Evolutionary conservation across 495 filamentous ascomycete genomes (phyloP), one percentile per base, ranked within the genome.

Genomic region (Hyaloscypha hepaticicola): DNA sequence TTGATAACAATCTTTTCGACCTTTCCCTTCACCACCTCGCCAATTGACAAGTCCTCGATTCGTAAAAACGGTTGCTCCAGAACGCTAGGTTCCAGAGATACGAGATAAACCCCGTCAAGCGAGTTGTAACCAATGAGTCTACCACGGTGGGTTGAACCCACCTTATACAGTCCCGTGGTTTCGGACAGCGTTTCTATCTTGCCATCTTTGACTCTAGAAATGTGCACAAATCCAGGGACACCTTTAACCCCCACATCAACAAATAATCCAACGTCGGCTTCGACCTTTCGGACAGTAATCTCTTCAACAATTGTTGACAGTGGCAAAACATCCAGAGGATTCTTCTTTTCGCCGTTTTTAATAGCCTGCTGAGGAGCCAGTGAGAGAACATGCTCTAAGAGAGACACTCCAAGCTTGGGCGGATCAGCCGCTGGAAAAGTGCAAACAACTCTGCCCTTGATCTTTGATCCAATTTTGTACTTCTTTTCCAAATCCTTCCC

Each of bases 21-120:
- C 63, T 85, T 90, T 61, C 90, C 94, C 63, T 91, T 89, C 50
- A 97, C 89, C 12, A 93, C 78, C 38, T 88, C 87, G 22, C 93
- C 96, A 34, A 96, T 74, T 0, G 82, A 84, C 29, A 99, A 82
- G 77, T 99, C 96, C 74, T 99, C 90, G 61, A 98, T 79, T 3
- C 92, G 84, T 27, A 99, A 80, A 77, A 92, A 98, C 0, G 91
- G 87, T 70, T 98, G 92, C 29, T 94, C 88, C 33, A 99, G 83
- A 25, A 96, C 77, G 38, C 79, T 86, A 65, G 88, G 82, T 76
- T 97, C 90, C 55, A 96, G 84, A 31, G 94, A 95, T 11, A 96
- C 69, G n/a, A 93, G 77, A 74, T 87, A 97, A 38, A 96, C 77
- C 64, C 92, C 91, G 72, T 99, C 95, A 57, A 97, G 78, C 25